phyloP scores from a whole-genome alignment of 2,329 filamentous ascomycete genomes.

The Verticillium dahliae region DNA sequence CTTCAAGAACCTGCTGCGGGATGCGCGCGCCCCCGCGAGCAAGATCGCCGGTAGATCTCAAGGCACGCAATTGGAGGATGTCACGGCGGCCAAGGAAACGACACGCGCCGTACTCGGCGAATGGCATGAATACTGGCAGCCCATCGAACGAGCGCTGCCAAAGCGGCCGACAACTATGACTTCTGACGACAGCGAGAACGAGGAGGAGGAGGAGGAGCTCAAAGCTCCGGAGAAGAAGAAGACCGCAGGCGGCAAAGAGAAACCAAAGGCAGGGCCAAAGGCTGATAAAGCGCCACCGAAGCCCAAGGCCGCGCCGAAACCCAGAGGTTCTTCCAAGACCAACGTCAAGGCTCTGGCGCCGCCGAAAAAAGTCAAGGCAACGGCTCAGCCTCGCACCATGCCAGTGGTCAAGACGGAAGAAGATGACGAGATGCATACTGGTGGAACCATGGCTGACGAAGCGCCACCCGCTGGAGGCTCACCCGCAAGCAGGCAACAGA shows the following conservation, averaged over 20 bases:
- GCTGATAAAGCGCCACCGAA: neutral
- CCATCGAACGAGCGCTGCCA: neutral
- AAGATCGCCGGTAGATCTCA: neutral
- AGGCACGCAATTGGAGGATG: neutral
- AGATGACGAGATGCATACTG: neutral
- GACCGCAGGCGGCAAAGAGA: neutral
- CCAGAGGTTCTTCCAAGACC: neutral
- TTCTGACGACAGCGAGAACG: neutral
- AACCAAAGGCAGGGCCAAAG: neutral
- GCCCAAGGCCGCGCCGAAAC: neutral
- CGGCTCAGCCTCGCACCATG: neutral
- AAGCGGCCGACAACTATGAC: neutral
- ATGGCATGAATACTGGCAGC: neutral
- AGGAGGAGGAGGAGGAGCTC: neutral
- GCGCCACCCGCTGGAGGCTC: neutral
- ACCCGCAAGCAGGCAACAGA: neutral
- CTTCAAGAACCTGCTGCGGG: neutral
- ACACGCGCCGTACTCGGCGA: neutral
- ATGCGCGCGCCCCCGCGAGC: neutral
- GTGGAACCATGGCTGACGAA: neutral
- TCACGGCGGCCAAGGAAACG: neutral
- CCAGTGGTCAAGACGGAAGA: neutral
- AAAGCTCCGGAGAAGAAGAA: neutral
- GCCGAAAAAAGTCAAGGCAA: neutral
- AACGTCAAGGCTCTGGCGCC: neutral